These are phyloP conservation scores for Exophiala viscosa DNA, from an alignment of 2,329 filamentous ascomycete species.

Conservation along the genomic window DNA sequence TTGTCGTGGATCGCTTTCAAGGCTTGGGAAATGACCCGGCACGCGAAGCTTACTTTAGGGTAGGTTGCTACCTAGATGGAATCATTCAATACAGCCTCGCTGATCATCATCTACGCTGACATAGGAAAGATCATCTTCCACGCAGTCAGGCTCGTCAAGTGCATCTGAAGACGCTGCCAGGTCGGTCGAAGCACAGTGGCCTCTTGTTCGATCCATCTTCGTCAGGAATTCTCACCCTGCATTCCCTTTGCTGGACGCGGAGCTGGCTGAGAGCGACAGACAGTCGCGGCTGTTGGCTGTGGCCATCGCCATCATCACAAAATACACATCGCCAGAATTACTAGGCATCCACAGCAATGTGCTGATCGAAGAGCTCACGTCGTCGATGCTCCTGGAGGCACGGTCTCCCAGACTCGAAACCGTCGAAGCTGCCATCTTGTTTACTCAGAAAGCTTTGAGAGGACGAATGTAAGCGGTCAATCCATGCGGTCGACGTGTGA, in stretches of 20 bases:
- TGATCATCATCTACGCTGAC: neutral
- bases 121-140: constrained; percentile 10
- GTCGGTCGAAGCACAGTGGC: constrained; percentile 4
- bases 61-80: neutral
- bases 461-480: constrained; percentile 10
- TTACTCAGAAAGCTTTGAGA: constrained; percentile 13
- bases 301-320: constrained; percentile 15
- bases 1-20: constrained; percentile 10
- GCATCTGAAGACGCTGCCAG: constrained; percentile 3
- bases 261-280: constrained; percentile 4
- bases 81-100: neutral
- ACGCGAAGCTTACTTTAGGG: constrained; percentile 16
- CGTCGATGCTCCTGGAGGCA: constrained; percentile 12
- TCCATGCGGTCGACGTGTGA: neutral
- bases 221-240: constrained; percentile 8
- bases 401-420: constrained; percentile 12
- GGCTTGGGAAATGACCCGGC: constrained; percentile 15
- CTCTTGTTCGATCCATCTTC: constrained; percentile 8
- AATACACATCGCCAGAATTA: constrained; percentile 16
- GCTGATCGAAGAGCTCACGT: constrained; percentile 13
- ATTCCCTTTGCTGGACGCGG: constrained; percentile 10
- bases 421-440: constrained; percentile 12
- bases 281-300: constrained; percentile 9
- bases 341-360: constrained; percentile 15
- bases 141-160: constrained; percentile 1